Evolutionary conservation across 345 rosid genomes (phyloP), one percentile per base, ranked within the genome.

Genomic region (Lepidium sativum): DNA sequence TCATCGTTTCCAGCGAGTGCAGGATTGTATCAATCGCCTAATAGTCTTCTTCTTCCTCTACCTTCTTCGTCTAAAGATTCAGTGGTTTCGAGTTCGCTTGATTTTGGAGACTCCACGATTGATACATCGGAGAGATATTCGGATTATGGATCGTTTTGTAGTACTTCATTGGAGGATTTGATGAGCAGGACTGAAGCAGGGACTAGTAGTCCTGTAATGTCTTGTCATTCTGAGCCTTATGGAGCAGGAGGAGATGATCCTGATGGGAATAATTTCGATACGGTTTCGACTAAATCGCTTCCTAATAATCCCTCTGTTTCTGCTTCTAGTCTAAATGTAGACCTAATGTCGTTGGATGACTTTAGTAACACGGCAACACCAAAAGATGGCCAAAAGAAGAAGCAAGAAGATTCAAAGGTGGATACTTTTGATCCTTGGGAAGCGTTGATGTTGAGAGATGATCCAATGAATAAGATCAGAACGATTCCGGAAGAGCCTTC

Each of bases 151-250:
- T 82, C 86, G 4, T 83, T 52, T 12, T 52, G 40, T 18, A 69
- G 81, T 62, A 61, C 76, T 20, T 88, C 87, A 0, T 65, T 77
- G 27, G 92, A 87, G 69, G 90, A 90, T 77, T 75, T 84, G 25
- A 76, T 64, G 80, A 77, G 80, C 3, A 42, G 49, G 20, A 55
- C 70, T 2, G 91, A 79, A 23, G 54, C 39, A 8, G 80, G 67
- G 42, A 62, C 73, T 0, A 77, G 68, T 57, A 71, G 75, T 47
- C 79, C 79, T 25, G 55, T 78, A 6, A 51, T 76, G 70, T 76
- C 80, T 40, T 50, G 53, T 21, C 52, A 58, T 6, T 65, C 77
- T 0, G 81, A 78, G 68, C 83, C 73, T 16, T 56, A 54, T 21
- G 77, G 78, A 58, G 79, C 42, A 17, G 58, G 48, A 40, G 27